A percentile compares a stretch with the other conserved stretches of the same genome.
These are phyloP conservation scores for Cicer arietinum DNA, from an alignment of 306 rosid species.

Conservation along the genomic window DNA sequence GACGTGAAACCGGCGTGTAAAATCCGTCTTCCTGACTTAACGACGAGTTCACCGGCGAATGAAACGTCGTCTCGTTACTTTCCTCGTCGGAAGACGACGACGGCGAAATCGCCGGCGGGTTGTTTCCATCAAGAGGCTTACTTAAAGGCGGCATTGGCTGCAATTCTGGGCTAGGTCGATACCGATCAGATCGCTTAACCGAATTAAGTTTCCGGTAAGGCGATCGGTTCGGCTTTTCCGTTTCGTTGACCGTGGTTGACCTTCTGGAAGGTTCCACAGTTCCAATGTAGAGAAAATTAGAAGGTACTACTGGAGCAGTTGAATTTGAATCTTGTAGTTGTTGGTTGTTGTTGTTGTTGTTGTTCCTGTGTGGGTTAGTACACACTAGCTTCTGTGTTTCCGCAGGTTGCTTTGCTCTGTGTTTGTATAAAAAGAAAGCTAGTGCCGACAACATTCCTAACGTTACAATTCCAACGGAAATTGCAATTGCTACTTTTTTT, in stretches of 20 bases:
- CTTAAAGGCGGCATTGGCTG: slow-evolving; percentile 87
- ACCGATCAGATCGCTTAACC: slow-evolving; percentile 78
- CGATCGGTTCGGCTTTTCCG: slow-evolving; percentile 51
- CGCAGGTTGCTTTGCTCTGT: slow-evolving; percentile 69
- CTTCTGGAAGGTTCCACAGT: slow-evolving; percentile 75
- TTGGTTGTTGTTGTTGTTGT: background rate
- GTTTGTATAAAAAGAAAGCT: slow-evolving; percentile 80
- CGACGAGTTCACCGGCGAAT: slow-evolving; percentile 78
- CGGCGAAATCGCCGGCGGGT: slow-evolving; percentile 54
- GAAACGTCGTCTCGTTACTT: slow-evolving; percentile 70
- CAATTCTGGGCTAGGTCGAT: slow-evolving; percentile 92
- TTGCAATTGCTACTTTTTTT: slow-evolving; percentile 76
- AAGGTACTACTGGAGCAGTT: slow-evolving; percentile 51
- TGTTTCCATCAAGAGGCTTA: slow-evolving; percentile 51
- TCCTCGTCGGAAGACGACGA: slow-evolving; percentile 63
- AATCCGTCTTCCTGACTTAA: slow-evolving; percentile 63
- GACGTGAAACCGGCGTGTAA: slow-evolving; percentile 76
- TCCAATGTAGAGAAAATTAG: slow-evolving; percentile 85
- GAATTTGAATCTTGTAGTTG: slow-evolving; percentile 34
- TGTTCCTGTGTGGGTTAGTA: slow-evolving; percentile 45
- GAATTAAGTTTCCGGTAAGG: slow-evolving; percentile 81
- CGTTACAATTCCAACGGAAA: slow-evolving; percentile 87
- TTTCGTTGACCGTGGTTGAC: slow-evolving; percentile 37
- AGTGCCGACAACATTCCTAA: slow-evolving; percentile 96
- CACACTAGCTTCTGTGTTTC: slow-evolving; percentile 73